phyloP scores from a whole-genome alignment of 2,329 filamentous ascomycete genomes.

The Colletotrichum musae region DNA sequence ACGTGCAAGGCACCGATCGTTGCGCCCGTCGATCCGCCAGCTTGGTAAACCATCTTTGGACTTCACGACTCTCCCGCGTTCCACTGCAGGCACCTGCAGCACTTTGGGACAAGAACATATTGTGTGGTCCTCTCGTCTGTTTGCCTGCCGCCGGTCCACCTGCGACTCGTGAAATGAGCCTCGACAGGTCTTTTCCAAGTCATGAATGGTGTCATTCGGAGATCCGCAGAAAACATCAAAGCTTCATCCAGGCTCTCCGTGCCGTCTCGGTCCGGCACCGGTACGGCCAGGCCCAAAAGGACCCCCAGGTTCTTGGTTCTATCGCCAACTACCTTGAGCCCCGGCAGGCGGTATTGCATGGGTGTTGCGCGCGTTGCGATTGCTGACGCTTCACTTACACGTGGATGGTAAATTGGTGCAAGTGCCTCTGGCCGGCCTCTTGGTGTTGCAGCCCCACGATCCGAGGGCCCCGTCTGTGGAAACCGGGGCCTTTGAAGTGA shows the following conservation, averaged over 20 bases:
- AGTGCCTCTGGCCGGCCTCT: conserved; percentile 19
- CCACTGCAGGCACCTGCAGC: conserved; percentile 18
- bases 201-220: conserved; percentile 7
- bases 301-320: not conserved
- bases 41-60: conserved; percentile 34
- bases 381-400: conserved; percentile 25
- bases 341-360: conserved; percentile 7
- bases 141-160: not conserved
- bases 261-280: conserved; percentile 26
- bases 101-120: not conserved
- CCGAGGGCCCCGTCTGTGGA: conserved; percentile 21
- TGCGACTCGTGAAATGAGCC: conserved; percentile 13
- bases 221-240: conserved; percentile 14
- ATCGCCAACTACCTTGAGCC: not conserved
- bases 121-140: not conserved
- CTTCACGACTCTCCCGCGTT: conserved; percentile 22
- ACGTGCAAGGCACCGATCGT: conserved; percentile 14
- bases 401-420: conserved; percentile 31
- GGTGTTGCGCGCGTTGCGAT: conserved; percentile 8
- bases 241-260: conserved; percentile 5
- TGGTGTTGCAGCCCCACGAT: conserved; percentile 29
- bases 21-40: conserved; percentile 21
- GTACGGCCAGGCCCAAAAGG: conserved; percentile 8
- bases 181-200: conserved; percentile 2
- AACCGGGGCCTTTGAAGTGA: conserved; percentile 9